phyloP scores from a whole-genome alignment of 73 alveolate species.

The Tetrahymena borealis region DNA sequence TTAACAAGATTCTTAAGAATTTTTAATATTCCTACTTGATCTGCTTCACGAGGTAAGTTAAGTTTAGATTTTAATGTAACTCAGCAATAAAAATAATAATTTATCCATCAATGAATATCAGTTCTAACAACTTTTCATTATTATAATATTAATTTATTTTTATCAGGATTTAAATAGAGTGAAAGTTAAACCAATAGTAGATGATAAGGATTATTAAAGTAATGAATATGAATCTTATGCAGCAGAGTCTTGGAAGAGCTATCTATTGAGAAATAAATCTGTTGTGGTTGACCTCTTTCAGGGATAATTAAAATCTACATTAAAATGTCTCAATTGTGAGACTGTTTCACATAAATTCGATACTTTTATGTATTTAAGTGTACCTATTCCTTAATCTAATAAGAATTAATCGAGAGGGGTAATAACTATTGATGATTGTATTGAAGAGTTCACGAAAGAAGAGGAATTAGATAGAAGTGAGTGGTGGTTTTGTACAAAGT shows the following conservation, averaged over 20 bases:
- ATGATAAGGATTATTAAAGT: conserved; percentile 50
- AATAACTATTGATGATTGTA: conserved; percentile 58
- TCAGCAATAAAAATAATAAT: too few relatives aligned
- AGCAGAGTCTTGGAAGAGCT: conserved; percentile 60
- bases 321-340: conserved; percentile 59
- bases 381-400: conserved; percentile 47
- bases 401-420: not conserved
- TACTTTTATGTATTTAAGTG: conserved; percentile 65
- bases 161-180: conserved; percentile 69
- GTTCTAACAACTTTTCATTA: too few relatives aligned
- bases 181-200: conserved; percentile 77
- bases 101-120: too few relatives aligned
- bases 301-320: conserved; percentile 73
- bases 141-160: too few relatives aligned
- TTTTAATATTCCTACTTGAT: conserved; percentile 89
- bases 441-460: conserved; percentile 60
- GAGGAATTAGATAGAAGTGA: conserved; percentile 53
- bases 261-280: conserved; percentile 55
- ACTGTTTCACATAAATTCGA: conserved; percentile 69
- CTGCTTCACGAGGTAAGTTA: conserved; percentile 86
- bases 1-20: conserved; percentile 91
- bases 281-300: conserved; percentile 76
- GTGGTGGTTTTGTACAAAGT: conserved; percentile 63
- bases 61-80: not conserved
- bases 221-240: conserved; percentile 47